Evolutionary conservation across 805 yeast species (phyloP).

Genomic region (Cyberlindnera mrakii): DNA sequence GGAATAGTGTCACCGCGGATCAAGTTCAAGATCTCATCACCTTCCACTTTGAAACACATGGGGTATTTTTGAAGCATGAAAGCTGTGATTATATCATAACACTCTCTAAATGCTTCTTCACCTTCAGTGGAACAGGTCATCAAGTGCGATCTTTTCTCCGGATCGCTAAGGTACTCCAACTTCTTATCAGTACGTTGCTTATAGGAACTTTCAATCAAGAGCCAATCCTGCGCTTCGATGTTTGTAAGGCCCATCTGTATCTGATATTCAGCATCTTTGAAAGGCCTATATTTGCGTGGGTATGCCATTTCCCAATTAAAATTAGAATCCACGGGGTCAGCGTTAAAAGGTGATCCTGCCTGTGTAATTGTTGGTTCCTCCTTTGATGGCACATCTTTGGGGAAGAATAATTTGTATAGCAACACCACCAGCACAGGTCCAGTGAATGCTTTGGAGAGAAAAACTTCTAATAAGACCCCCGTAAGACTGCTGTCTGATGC

Average conservation of each 20-base stretch:
- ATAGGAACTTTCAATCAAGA: constrained; percentile 57
- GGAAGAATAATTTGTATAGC: background rate
- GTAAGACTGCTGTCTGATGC: too few relatives aligned
- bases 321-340: background rate
- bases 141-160: constrained; percentile 21
- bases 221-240: constrained; percentile 42
- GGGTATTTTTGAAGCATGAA: constrained; percentile 14
- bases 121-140: constrained; percentile 24
- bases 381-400: background rate
- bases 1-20: constrained; percentile 15
- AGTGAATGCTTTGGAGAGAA: background rate
- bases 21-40: constrained; percentile 9
- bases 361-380: background rate
- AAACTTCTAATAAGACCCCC: background rate
- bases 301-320: background rate
- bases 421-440: background rate
- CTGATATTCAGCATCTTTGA: constrained; percentile 48
- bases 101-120: constrained; percentile 6
- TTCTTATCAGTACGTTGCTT: constrained; percentile 34
- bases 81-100: constrained; percentile 11
- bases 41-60: constrained; percentile 9
- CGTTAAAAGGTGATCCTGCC: background rate
- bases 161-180: constrained; percentile 25
- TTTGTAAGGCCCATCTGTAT: constrained; percentile 54
- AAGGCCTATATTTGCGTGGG: constrained; percentile 30